Evolutionary conservation across 2,329 filamentous ascomycete genomes (phyloP), one percentile per base, ranked within the genome.

Genomic region (Monilinia polystroma): DNA sequence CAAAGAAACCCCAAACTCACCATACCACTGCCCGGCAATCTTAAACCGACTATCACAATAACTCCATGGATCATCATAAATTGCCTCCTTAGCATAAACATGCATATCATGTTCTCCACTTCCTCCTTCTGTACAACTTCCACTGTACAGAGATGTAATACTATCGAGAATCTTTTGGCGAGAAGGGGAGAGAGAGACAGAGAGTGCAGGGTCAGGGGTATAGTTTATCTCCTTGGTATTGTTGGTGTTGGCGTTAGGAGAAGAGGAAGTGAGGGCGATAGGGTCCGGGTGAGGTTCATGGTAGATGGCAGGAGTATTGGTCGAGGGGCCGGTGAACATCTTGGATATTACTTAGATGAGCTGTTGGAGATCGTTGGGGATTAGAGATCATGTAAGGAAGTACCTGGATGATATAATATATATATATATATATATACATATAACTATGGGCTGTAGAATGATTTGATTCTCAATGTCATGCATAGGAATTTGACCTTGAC

Each of bases 11-110:
- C 16, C 23, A 20, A 53, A 56, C 51, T 55, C 38, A 69, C 66
- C 68, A 69, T 80, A 83, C 80, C 81, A 83, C 70, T 84, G 80
- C 10, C 81, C 81, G 2, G 81, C 81, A 67, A 84, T 83, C 71
- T 83, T 83, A 68, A 81, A 82, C 63, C 81, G 72, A 0, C 79
- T 82, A 71, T 84, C 81, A 70, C 80, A 83, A 69, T 81, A 83
- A 68, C 79, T 81, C 72, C 78, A 81, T 1, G 80, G 79, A 69
- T 83, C 81, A 64, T 83, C 80, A 68, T 82, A 82, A 32, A 82
- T 73, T 2, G 79, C 75, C 60, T 81, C 76, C 53, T 78, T 75
- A 3, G 79, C 79, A 69, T 83, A 84, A 1, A 83, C 81, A 54
- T 76, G 73, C 79, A 84, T 83, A 68, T 84, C 80, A 16, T 80